These are phyloP conservation scores for Furcasterigmium sp. DNA, from an alignment of 2,329 filamentous ascomycete genomes.

Conservation along the genomic window DNA sequence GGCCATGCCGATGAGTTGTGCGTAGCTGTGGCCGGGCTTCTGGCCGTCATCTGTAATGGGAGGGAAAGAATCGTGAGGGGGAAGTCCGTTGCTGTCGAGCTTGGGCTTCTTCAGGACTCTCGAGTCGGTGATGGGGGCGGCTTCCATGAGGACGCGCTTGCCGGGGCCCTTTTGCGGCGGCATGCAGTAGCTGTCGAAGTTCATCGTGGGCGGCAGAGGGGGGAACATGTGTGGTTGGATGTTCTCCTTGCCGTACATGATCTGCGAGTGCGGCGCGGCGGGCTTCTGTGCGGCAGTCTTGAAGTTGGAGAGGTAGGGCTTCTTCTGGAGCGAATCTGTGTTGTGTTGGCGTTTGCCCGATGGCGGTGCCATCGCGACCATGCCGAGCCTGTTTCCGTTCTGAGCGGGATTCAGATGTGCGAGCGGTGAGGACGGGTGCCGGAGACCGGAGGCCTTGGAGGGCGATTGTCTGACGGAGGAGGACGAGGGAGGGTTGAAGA, in stretches of 20 bases:
- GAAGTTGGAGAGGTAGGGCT: conserved; percentile 53
- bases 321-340: conserved; percentile 63
- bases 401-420: conserved; percentile 50
- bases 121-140: conserved; percentile 65
- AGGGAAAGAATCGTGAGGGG: conserved; percentile 75
- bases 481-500: conserved; percentile 58
- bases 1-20: conserved; percentile 92
- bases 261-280: conserved; percentile 27
- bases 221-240: conserved; percentile 45
- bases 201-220: conserved; percentile 38
- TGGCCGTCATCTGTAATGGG: conserved; percentile 75
- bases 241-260: conserved; percentile 50
- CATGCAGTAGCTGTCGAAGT: conserved; percentile 44
- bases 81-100: conserved; percentile 52
- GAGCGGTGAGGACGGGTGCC: conserved; percentile 52
- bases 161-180: conserved; percentile 38
- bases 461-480: conserved; percentile 59
- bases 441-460: conserved; percentile 51
- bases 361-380: conserved; percentile 63
- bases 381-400: conserved; percentile 57
- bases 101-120: conserved; percentile 65
- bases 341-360: conserved; percentile 47
- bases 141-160: conserved; percentile 65
- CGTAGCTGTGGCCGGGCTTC: conserved; percentile 91
- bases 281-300: conserved; percentile 52